phyloP scores from a whole-genome alignment of 192 early-diverging fungal genomes.

The Coemansia sp. region DNA sequence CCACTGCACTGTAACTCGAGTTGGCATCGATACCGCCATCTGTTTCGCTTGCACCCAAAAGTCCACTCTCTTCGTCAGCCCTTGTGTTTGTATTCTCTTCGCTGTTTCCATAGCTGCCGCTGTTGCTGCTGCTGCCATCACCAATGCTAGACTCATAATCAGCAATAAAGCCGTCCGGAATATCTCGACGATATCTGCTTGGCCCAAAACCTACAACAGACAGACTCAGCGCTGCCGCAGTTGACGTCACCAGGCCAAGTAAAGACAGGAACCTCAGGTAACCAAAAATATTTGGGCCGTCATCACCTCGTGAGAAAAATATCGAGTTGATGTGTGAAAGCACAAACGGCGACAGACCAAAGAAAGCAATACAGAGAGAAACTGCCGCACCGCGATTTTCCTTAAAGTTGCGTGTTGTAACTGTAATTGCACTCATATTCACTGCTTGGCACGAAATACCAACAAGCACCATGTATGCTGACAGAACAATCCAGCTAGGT shows the following conservation, averaged over 20 bases:
- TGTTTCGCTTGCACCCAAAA: constrained; percentile 8
- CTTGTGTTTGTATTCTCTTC: too few species aligned
- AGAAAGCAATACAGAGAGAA: constrained; percentile 58
- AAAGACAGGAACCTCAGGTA: constrained; percentile 43
- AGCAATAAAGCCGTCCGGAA: constrained; percentile 46
- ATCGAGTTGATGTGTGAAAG: constrained; percentile 58
- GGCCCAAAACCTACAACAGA: constrained; percentile 49
- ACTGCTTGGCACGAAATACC: constrained; percentile 59
- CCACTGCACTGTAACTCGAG: constrained; percentile 13
- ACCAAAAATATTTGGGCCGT: constrained; percentile 44
- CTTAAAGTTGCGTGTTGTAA: constrained; percentile 61
- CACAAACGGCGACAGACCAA: constrained; percentile 63
- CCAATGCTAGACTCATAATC: constrained; percentile 8
- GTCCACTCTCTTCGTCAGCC: constrained; percentile 25
- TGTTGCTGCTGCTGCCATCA: constrained; percentile 6
- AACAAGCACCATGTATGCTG: constrained; percentile 49
- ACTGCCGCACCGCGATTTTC: constrained; percentile 57
- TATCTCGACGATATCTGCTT: constrained; percentile 23
- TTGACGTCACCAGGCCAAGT: constrained; percentile 31
- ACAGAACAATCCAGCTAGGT: constrained; percentile 38
- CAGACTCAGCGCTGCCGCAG: constrained; percentile 24
- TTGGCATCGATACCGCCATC: not conserved
- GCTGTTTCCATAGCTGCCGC: too few species aligned
- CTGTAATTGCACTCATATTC: constrained; percentile 63
- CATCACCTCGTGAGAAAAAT: constrained; percentile 45